These are phyloP conservation scores for Pseudohalonectria lignicola DNA, from an alignment of 2,329 filamentous ascomycete species.

Conservation along the genomic window DNA sequence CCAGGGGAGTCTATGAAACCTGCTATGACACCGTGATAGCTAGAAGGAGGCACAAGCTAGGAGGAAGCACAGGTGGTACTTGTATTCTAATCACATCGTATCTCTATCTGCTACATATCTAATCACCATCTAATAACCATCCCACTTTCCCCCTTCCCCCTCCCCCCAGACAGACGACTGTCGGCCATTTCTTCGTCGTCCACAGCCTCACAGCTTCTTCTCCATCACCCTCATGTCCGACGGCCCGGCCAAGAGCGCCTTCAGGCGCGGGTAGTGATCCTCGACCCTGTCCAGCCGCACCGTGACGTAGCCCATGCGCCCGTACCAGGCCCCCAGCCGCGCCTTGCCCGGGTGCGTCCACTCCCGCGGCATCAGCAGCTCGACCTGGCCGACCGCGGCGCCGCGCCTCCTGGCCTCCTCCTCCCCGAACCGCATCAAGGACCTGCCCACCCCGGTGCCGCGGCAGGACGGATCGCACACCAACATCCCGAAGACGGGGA, in stretches of 20 bases:
- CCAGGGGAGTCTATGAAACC: too few species aligned
- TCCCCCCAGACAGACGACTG: too few species aligned
- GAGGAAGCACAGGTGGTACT: too few species aligned
- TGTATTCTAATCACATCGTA: too few species aligned
- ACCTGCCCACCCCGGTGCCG: conserved; percentile 14
- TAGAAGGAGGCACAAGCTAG: too few species aligned
- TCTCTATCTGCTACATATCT: too few species aligned
- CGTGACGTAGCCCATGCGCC: conserved; percentile 13
- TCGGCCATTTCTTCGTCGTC: too few species aligned
- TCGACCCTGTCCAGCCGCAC: conserved; percentile 9
- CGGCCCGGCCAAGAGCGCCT: conserved; percentile 10
- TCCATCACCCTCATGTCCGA: conserved; percentile 14
- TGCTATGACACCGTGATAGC: too few species aligned
- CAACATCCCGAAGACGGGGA: conserved; percentile 13
- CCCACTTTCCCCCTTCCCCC: too few species aligned
- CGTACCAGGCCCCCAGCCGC: conserved; percentile 16
- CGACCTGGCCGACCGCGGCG: conserved; percentile 9
- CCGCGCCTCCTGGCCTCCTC: conserved; percentile 5
- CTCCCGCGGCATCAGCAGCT: conserved; percentile 14
- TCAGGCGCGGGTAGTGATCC: conserved; percentile 11
- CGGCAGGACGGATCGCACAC: conserved; percentile 11
- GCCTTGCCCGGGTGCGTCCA: conserved; percentile 15
- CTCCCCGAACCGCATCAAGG: conserved; percentile 17
- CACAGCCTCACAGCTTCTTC: conserved; percentile 11
- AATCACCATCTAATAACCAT: too few species aligned